Base-by-base conservation (phyloP, 768 basidiomycete species). In the Sarcodon aspratus region DNA sequence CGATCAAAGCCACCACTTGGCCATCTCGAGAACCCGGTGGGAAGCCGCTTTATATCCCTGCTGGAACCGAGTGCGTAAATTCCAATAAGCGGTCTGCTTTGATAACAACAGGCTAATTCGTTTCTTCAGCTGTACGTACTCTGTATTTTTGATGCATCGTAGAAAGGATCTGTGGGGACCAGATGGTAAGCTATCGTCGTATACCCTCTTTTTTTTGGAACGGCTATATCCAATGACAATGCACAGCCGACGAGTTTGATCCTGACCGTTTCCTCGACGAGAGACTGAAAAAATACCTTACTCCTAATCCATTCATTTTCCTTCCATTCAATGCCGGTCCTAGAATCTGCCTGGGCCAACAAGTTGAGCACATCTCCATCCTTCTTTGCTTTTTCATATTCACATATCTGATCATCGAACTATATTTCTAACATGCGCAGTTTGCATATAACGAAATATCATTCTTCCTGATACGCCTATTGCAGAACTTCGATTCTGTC, bases 221-320 rank as follows among this genome's bases (percentile, higher is more conserved):
- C 13, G 40, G 15, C 27, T 42, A 42, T 32, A 38, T 36, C 7
- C 47, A 9, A 46, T 37, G 21, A 3, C 4, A 18, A 9, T 33
- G 2, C 43, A 40, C 51, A 82, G 82, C 82, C 4, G 69, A 76
- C 42, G 72, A 77, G 57, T 85, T 84, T 48, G 82, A 86, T 57
- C 82, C 83, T 0, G 80, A 83, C 52, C 74, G 82, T 4, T 85
- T 81, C 69, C 66, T 85, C 38, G 83, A 85, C 57, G 68, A 78
- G 9, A 69, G 82, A 9, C 61, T 82, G 34, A 70, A 77, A 52
- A 77, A 75, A 54, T 80, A 82, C 50, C 68, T 85, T 32, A 65
- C 74, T 32, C 71, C 74, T 33, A 81, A 82, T 54, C 74, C 80
- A 0, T 83, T 80, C 65, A 80, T 83, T 50, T 87, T 86, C 66